A percentile compares a stretch with the other conserved stretches of the same genome.
phyloP scores from a whole-genome alignment of 371 early-diverging fungal genomes.

The Aphelidium insulamus region DNA sequence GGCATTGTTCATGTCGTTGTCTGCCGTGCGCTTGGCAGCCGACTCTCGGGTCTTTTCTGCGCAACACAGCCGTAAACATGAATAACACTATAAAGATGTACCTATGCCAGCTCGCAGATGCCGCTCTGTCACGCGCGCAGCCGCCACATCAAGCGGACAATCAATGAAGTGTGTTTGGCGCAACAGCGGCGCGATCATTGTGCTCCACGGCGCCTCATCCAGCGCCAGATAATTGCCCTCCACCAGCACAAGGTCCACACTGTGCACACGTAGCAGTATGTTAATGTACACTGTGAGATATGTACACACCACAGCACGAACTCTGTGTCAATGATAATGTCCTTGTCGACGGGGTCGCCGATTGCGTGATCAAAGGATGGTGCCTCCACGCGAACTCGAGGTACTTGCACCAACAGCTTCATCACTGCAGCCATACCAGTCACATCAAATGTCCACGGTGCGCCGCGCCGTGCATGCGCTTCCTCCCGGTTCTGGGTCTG shows the following conservation, averaged over 20 bases:
- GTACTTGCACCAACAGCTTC: background rate
- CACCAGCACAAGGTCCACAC: conserved; percentile 12
- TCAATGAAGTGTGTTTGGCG: too few relatives aligned
- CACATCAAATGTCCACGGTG: conserved; percentile 21
- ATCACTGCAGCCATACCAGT: conserved; percentile 1
- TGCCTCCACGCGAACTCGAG: background rate
- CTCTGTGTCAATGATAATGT: conserved; percentile 7
- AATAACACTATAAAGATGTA: too few relatives aligned
- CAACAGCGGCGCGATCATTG: conserved; percentile 7
- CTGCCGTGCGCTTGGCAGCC: too few relatives aligned
- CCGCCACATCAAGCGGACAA: too few relatives aligned
- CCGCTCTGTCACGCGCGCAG: too few relatives aligned
- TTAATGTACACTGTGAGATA: too few relatives aligned
- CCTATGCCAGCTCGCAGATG: too few relatives aligned
- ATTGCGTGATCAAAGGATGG: conserved; percentile 16
- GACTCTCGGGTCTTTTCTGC: too few relatives aligned
- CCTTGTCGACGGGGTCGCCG: conserved; percentile 11
- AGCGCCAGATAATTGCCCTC: conserved; percentile 21
- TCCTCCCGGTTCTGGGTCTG: conserved; percentile 9
- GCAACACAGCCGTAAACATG: too few relatives aligned
- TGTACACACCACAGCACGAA: too few relatives aligned
- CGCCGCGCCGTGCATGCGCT: conserved; percentile 17
- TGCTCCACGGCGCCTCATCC: conserved; percentile 10
- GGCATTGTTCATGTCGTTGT: too few relatives aligned
- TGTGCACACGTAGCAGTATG: too few relatives aligned